These are phyloP conservation scores for Beauveria caledonica DNA, from an alignment of 2,329 filamentous ascomycete genomes.

Conservation along the genomic window DNA sequence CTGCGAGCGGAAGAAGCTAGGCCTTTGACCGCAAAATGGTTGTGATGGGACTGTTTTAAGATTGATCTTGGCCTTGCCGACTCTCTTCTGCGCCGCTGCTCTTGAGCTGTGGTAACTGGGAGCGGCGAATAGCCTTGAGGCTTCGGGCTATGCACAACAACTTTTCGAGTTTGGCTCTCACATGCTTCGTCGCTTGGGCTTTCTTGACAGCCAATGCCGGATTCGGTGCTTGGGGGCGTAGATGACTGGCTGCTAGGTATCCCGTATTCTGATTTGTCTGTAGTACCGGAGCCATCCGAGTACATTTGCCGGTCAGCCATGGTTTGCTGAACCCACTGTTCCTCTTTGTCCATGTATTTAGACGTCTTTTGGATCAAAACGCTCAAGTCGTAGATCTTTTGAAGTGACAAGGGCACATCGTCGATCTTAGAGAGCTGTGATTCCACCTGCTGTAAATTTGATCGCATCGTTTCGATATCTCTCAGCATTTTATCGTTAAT, in stretches of 20 bases:
- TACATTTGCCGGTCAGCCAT: conserved; percentile 11
- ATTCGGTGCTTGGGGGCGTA: not conserved
- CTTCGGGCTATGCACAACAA: conserved; percentile 26
- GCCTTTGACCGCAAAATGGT: not conserved
- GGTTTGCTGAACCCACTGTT: conserved; percentile 22
- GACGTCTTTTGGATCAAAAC: conserved; percentile 22
- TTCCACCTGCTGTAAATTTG: conserved; percentile 15
- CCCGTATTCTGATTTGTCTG: conserved; percentile 8
- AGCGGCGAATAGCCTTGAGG: conserved; percentile 15
- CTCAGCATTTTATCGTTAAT: not conserved
- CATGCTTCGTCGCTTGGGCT: not conserved
- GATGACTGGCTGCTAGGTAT: conserved; percentile 8
- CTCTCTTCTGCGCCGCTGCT: conserved; percentile 27
- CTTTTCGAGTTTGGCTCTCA: conserved; percentile 18
- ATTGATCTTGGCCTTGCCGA: conserved; percentile 25
- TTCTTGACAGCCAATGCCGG: not conserved
- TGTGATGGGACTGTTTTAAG: conserved; percentile 20
- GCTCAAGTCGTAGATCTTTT: conserved; percentile 21
- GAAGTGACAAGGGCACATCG: conserved; percentile 15
- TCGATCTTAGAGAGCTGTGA: conserved; percentile 12
- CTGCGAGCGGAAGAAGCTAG: not conserved
- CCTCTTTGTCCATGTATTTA: conserved; percentile 21
- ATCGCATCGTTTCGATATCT: conserved; percentile 13
- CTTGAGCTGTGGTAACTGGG: conserved; percentile 27
- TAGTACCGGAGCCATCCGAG: not conserved